Evolutionary conservation across 2,329 filamentous ascomycete genomes (phyloP), one percentile per base, ranked within the genome.

Genomic region (Ophiostoma ulmi): DNA sequence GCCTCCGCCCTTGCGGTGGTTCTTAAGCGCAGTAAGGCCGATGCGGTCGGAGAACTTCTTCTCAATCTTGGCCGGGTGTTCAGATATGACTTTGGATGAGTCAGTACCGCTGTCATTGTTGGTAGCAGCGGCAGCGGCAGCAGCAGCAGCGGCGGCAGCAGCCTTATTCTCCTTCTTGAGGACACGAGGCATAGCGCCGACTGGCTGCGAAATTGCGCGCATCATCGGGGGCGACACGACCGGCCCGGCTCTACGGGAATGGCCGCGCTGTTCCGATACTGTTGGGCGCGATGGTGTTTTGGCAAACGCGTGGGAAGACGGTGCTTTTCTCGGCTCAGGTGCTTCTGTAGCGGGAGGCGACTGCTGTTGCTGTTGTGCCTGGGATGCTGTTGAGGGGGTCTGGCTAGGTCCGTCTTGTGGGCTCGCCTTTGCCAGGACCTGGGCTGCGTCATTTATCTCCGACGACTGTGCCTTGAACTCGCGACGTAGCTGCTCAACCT

Each of bases 11-110:
- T 88, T 89, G 36, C 84, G 80, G 71, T 83, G 80, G 26, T 79
- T 80, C 76, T 93, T 94, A 71, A 92, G 80, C 3, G 87, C 83
- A 38, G 83, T 84, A 1, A 94, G 80, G 0, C 88, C 89, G 14
- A 93, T 81, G 70, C 90, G 88, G 74, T 93, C 93, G 17, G 88
- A 88, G 70, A 97, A 83, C 75, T 92, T 93, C 79, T 92, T 94
- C 73, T 97, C 92, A 11, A 72, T 39, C 70, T 73, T 75, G 65
- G 39, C 63, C 35, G 68, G 67, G 48, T 58, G 48, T 4, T 73
- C 71, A 71, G 63, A 35, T 26, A 63, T 17, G 58, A 35, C 58
- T 17, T 78, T 66, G 36, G 22, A 13, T 17, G 63, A 38, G 41
- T 66, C 69, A 5, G 63, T 64, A 7, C 61, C 35, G 20, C 61